Conservation (phyloP, 768 basidiomycete species). For the Pleurotus eryngii region DNA sequence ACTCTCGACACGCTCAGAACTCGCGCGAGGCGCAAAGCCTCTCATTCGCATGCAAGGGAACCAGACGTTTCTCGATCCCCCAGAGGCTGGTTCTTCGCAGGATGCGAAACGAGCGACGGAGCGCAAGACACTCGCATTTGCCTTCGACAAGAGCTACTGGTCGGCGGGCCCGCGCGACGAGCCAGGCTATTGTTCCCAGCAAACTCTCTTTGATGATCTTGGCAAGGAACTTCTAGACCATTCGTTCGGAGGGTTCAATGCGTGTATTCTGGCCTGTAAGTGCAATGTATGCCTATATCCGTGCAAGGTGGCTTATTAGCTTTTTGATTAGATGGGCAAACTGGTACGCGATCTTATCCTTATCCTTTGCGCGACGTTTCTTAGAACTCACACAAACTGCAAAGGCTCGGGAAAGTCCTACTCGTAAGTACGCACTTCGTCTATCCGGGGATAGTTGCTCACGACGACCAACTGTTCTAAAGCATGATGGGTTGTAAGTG, state of each 20-base stretch:
- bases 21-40: conserved; percentile 88
- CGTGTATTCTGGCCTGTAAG: conserved; percentile 98
- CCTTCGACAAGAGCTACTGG: conserved; percentile 98
- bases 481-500: conserved; percentile 96
- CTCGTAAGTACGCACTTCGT: conserved; percentile 49
- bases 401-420: conserved; percentile 90
- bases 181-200: conserved; percentile 87
- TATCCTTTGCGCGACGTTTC: not conserved
- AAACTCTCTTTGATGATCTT: conserved; percentile 91
- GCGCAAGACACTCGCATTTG: conserved; percentile 85
- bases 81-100: conserved; percentile 67
- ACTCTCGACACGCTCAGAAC: conserved; percentile 48
- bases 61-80: conserved; percentile 90
- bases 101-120: conserved; percentile 82
- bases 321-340: conserved; percentile 63
- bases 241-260: conserved; percentile 94
- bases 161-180: conserved; percentile 90
- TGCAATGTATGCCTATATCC: conserved; percentile 19
- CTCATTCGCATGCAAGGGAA: conserved; percentile 96
- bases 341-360: conserved; percentile 50
- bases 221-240: conserved; percentile 94
- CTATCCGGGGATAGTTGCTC: not conserved
- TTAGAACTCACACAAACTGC: conserved; percentile 8
- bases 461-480: conserved; percentile 11
- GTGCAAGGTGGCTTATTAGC: not conserved